These are phyloP conservation scores for Gelatoporia subvermispora DNA, from an alignment of 768 basidiomycete species.

Conservation along the genomic window DNA sequence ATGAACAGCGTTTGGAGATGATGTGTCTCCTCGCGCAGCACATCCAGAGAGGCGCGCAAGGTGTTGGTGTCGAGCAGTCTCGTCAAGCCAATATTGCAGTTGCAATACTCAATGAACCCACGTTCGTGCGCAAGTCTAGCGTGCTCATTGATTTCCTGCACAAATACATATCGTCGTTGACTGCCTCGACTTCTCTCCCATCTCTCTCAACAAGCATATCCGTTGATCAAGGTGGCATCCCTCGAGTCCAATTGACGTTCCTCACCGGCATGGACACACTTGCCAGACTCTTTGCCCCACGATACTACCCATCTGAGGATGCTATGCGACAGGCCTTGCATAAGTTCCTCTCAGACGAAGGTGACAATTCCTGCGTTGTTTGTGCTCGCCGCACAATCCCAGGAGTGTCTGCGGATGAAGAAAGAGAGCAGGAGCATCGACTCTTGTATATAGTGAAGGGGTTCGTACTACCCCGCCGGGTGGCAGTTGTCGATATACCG, in stretches of 20 bases:
- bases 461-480: constrained; percentile 46
- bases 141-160: constrained; percentile 50
- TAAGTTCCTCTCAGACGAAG: constrained; percentile 51
- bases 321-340: constrained; percentile 54
- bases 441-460: constrained; percentile 34
- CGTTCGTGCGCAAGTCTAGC: constrained; percentile 78
- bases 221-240: background rate
- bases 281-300: constrained; percentile 67
- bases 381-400: constrained; percentile 53
- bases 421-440: constrained; percentile 25
- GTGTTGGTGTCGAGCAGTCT: background rate
- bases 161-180: constrained; percentile 23
- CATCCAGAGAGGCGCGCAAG: constrained; percentile 18
- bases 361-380: constrained; percentile 57
- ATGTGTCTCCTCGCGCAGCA: constrained; percentile 65
- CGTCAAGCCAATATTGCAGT: constrained; percentile 55
- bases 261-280: constrained; percentile 84
- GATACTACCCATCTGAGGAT: constrained; percentile 57
- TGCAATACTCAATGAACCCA: constrained; percentile 82
- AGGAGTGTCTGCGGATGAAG: constrained; percentile 15
- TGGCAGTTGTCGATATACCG: constrained; percentile 61
- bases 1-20: constrained; percentile 82
- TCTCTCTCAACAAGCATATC: constrained; percentile 5
- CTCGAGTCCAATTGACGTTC: constrained; percentile 51
- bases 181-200: background rate